phyloP scores from a whole-genome alignment of 768 basidiomycete genomes.

The Calocera cornea region DNA sequence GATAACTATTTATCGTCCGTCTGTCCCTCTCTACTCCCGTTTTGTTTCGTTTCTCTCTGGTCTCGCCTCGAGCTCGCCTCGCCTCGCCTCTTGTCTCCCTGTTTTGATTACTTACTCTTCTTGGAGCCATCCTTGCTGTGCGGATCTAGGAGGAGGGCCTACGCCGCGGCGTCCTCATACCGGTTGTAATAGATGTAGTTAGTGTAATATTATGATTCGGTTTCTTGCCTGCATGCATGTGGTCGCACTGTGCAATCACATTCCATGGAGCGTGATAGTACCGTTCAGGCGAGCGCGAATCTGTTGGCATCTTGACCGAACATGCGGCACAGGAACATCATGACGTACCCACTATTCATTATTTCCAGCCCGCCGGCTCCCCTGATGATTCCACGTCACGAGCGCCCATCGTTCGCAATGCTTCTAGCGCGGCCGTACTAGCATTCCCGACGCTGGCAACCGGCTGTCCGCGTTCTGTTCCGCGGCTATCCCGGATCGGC shows the following conservation, averaged over 20 bases:
- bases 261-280: background rate
- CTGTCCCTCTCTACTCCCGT: background rate
- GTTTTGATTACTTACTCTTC: background rate
- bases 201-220: background rate
- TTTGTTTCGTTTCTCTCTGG: too few species aligned
- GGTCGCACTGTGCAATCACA: too few species aligned
- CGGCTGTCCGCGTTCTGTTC: too few species aligned
- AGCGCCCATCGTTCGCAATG: too few species aligned
- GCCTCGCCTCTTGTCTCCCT: background rate
- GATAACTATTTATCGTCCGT: background rate
- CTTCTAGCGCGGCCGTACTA: too few species aligned
- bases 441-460: too few species aligned
- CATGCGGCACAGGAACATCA: background rate
- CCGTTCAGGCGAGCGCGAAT: background rate
- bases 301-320: background rate
- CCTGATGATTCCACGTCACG: too few species aligned
- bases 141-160: background rate
- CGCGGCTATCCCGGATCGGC: too few species aligned
- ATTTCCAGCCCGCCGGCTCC: background rate
- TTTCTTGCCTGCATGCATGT: background rate
- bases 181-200: background rate
- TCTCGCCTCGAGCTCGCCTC: background rate
- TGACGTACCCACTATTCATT: background rate
- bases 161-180: background rate
- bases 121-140: background rate